phyloP scores from a whole-genome alignment of 1,139 yeast species.

The Candida sojae region DNA sequence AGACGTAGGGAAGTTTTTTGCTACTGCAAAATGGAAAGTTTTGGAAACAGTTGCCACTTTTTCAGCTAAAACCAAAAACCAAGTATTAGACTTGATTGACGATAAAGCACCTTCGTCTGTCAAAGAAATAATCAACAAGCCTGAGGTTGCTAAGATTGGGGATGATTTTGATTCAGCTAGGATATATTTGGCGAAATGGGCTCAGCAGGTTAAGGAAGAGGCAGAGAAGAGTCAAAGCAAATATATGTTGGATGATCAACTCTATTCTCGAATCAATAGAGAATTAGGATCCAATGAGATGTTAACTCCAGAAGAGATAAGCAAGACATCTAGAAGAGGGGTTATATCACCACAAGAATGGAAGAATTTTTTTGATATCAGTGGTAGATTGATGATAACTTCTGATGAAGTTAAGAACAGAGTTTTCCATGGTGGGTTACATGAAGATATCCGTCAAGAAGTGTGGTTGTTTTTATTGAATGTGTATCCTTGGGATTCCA shows the following conservation, averaged over 20 bases:
- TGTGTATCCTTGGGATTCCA: conserved; percentile 88
- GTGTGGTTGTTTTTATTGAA: conserved; percentile 88
- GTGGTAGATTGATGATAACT: conserved; percentile 75
- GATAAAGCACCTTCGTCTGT: conserved; percentile 70
- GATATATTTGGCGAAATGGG: conserved; percentile 95
- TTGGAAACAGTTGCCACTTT: conserved; percentile 84
- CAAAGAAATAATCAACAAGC: conserved; percentile 64
- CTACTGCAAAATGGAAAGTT: conserved; percentile 81
- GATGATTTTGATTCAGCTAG: conserved; percentile 93
- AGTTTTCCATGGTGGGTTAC: conserved; percentile 88
- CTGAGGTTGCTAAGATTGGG: conserved; percentile 78
- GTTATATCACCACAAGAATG: conserved; percentile 76
- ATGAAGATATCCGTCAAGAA: conserved; percentile 56
- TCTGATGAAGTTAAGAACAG: conserved; percentile 75
- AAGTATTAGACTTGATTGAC: conserved; percentile 58
- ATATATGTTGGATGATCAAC: conserved; percentile 61
- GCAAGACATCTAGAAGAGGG: conserved; percentile 61
- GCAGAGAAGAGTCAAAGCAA: conserved; percentile 72
- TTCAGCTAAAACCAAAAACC: conserved; percentile 66
- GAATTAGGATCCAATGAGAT: conserved; percentile 71
- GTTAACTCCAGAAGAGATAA: conserved; percentile 60
- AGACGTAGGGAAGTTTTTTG: conserved; percentile 51
- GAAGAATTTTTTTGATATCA: conserved; percentile 77
- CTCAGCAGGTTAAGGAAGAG: conserved; percentile 90
- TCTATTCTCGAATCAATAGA: conserved; percentile 57